phyloP scores from a whole-genome alignment of 352 stramenopile genomes.

The Pythium dissimile region DNA sequence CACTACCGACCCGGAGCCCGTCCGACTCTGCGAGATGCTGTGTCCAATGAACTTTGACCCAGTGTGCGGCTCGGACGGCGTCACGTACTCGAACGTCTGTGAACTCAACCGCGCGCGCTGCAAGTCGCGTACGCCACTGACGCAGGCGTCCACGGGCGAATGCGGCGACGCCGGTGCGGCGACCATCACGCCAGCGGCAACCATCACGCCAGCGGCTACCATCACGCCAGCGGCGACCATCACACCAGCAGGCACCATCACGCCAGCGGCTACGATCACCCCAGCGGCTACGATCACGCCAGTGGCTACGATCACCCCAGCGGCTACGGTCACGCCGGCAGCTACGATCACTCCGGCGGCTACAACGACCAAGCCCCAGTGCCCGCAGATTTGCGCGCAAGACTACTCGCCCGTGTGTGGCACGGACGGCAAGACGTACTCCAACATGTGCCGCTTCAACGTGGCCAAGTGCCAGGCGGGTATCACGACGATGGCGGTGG shows the following conservation, averaged over 20 bases:
- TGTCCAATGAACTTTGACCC: constrained; percentile 5
- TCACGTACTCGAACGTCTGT: constrained; percentile 15
- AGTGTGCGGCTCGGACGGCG: constrained; percentile 22
- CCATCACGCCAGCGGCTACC: neutral
- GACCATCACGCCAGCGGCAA: neutral
- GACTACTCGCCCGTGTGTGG: constrained; percentile 29
- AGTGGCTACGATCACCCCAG: neutral
- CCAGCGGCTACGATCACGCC: neutral
- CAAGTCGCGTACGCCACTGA: constrained; percentile 2
- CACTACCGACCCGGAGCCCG: neutral
- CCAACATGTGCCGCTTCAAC: constrained; percentile 36
- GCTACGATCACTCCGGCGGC: neutral
- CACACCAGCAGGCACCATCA: no score
- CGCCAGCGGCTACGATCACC: neutral
- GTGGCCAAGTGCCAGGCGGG: constrained; percentile 22
- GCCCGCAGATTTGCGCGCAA: constrained; percentile 15
- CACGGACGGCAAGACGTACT: constrained; percentile 39
- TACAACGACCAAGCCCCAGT: neutral
- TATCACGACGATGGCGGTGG: constrained; percentile 21
- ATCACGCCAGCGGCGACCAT: no score
- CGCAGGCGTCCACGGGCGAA: constrained; percentile 14
- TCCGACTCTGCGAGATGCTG: constrained; percentile 5
- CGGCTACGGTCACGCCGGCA: neutral
- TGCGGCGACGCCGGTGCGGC: constrained; percentile 1
- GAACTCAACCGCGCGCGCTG: constrained; percentile 7